Base-by-base conservation (phyloP, 164 flowering plant species). In the Protea cynaroides region DNA sequence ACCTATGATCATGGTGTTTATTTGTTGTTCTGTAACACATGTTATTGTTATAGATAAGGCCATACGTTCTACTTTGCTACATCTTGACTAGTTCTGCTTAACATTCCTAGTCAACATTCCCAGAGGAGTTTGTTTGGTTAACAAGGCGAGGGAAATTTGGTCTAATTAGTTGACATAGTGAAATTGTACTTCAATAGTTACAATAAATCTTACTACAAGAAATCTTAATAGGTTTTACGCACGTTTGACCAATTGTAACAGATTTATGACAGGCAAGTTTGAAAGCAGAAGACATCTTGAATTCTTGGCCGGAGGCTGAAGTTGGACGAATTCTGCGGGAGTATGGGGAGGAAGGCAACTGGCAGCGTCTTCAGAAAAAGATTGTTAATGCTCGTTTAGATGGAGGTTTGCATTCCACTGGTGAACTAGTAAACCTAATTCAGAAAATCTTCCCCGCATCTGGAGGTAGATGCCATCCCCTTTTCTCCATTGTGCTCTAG, bases 341-440 rank as follows among this genome's bases (percentile, higher is more conserved):
- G 0, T 94, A 86, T 79, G 97, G 99, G 34, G 97, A 94, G 76
- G 99, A 91, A 78, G 86, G 85, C 73, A 84, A 86, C 65, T 94
- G 99, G 99, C 73, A 44, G 24, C 56, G 63, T 60, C 88, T 94
- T 65, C 97, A 82, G 66, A 80, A 75, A 24, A 94, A 78, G 68
- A 91, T 91, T 74, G 71, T 84, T 23, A 83, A 82, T 59, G 93
- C 97, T 44, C 93, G 97, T 64, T 63, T 62, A 18, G 29, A 23
- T 24, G 97, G 98, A 56, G 97, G 97, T 24, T 64, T 93, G 73
- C 94, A 87, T 75, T 80, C 94, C 47, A 90, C 98, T 25, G 62
- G 76, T 43, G 92, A 93, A 36, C 71, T 93, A 8, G 87, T 80
- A 18, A 69, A 81, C 67, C 85, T 93, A 56, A 83, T 90, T 61